Evolutionary conservation across 1,284 basidiomycete genomes (phyloP).

Genomic region (Austroboletus rostrupii): DNA sequence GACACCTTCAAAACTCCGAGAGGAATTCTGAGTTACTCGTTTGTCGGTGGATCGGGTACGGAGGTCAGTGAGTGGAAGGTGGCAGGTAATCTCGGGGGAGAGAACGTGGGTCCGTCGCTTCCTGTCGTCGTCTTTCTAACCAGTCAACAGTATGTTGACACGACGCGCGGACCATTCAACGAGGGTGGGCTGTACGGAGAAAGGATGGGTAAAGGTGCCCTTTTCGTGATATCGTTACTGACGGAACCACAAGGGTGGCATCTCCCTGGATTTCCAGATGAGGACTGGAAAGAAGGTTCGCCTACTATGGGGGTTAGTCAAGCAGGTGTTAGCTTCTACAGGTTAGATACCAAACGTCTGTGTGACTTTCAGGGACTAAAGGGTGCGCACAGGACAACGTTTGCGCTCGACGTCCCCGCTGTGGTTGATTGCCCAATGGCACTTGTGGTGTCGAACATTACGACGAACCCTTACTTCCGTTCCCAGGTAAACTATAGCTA

Average conservation of each 20-base stretch:
- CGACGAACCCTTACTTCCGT: slow-evolving; percentile 38
- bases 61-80: slow-evolving; percentile 41
- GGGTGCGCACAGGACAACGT: slow-evolving; percentile 35
- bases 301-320: slow-evolving; percentile 37
- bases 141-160: slow-evolving; percentile 29
- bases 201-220: slow-evolving; percentile 35
- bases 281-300: slow-evolving; percentile 37
- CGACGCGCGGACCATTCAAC: slow-evolving; percentile 43
- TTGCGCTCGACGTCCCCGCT: slow-evolving; percentile 39
- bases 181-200: slow-evolving; percentile 48
- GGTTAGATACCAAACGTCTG: slow-evolving; percentile 7
- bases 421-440: slow-evolving; percentile 49
- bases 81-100: slow-evolving; percentile 46
- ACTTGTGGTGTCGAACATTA: slow-evolving; percentile 35
- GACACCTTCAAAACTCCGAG: slow-evolving; percentile 44
- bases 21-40: slow-evolving; percentile 43
- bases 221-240: background rate
- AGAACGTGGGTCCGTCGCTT: slow-evolving; percentile 31
- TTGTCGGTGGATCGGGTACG: slow-evolving; percentile 36
- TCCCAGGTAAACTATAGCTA: slow-evolving; percentile 20
- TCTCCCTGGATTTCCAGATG: slow-evolving; percentile 47
- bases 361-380: slow-evolving; percentile 2
- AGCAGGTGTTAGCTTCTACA: slow-evolving; percentile 43
- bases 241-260: slow-evolving; percentile 38
- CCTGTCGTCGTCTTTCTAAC: background rate